Conservation (phyloP, 768 basidiomycete genomes). For the Tulasnella sp. region DNA sequence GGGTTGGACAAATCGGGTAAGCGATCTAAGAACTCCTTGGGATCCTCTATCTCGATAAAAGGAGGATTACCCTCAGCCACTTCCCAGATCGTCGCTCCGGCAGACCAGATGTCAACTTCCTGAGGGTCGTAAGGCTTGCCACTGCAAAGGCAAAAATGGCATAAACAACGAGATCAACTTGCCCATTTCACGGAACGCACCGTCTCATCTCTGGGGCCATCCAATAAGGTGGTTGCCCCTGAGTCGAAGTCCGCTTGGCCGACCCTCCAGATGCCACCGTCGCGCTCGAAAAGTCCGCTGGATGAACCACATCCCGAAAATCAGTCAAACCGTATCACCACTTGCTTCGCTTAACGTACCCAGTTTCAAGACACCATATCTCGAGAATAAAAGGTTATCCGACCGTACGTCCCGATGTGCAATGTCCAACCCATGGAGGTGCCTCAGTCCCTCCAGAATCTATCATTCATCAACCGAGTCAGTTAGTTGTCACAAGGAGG, state of each 20-base stretch:
- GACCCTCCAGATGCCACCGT: conserved; percentile 32
- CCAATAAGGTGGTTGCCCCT: conserved; percentile 19
- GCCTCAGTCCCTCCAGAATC: conserved; percentile 54
- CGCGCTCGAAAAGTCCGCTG: conserved; percentile 74
- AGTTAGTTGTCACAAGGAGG: conserved; percentile 4
- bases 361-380: conserved; percentile 57
- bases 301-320: background rate
- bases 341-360: conserved; percentile 34
- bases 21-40: conserved; percentile 37
- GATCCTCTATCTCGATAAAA: conserved; percentile 44
- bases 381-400: conserved; percentile 66
- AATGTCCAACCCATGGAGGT: conserved; percentile 49
- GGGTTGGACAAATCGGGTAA: conserved; percentile 54
- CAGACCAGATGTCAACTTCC: conserved; percentile 68
- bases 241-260: conserved; percentile 4
- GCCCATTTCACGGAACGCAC: conserved; percentile 31
- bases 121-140: conserved; percentile 54
- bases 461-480: conserved; percentile 27
- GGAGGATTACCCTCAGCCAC: conserved; percentile 64
- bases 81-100: conserved; percentile 78
- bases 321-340: background rate
- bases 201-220: conserved; percentile 59
- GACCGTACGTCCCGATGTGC: conserved; percentile 78
- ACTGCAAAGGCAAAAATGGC: conserved; percentile 26
- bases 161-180: background rate